Evolutionary conservation across 768 basidiomycete species (phyloP), one percentile per base, ranked within the genome.

Genomic region (Pulveroboletus frians): DNA sequence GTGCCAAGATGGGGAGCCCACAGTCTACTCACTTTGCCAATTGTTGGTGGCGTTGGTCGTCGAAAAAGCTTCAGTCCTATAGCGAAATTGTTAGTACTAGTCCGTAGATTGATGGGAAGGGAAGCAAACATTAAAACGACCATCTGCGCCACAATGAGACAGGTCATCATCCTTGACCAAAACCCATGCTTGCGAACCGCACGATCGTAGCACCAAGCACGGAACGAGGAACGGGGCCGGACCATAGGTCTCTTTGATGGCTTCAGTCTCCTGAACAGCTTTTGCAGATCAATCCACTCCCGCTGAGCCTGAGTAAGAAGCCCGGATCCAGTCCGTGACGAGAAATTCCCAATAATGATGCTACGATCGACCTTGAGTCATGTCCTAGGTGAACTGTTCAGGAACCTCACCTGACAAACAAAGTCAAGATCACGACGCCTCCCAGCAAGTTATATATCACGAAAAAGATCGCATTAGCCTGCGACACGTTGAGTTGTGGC

Each of bases 311-410:
- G 77, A 0, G 93, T 96, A 29, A 95, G 69, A 40, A 93, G 79
- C 1, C 93, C 92, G 4, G 82, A 79, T 14, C 94, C 94, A 3
- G 92, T 93, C 53, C 86, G 84, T 2, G 83, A 79, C 42, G 83
- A 84, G 70, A 96, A 96, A 66, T 94, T 94, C 39, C 85, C 85
- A 62, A 97, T 96, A 69, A 97, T 96, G 66, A 98, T 90, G 75
- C 92, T 95, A 51, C 51, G 48, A 51, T 54, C 42, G 51, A 17
- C 42, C 3, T 40, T 63, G n/a, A 62, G 57, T 32, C 21, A 35
- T 41, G 8, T 18, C 1, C 11, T 11, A 5, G 18, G 10, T 37
- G 18, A 36, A 14, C 5, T 11, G 15, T 17, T 6, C 47, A 36
- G 31, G 23, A 17, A 51, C 7, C 57, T 56, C 63, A 90, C 92